Conservation (phyloP, 495 filamentous ascomycete species). For the Neurospora hispaniola region DNA sequence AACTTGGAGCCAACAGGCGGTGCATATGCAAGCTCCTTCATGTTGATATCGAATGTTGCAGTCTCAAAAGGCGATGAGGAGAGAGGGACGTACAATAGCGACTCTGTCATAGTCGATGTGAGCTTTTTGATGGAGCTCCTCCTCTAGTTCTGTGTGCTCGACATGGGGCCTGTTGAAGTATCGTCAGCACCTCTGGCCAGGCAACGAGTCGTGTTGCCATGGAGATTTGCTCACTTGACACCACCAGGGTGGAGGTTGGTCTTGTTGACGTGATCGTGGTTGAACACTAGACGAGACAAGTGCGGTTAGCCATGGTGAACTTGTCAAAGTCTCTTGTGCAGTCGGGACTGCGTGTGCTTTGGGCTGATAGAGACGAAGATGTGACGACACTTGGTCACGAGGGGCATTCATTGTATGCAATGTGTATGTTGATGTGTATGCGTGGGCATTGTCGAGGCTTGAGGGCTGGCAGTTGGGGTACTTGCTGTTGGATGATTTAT, state of each 20-base stretch:
- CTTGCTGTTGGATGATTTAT: constrained; percentile 31
- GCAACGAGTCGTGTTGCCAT: constrained; percentile 12
- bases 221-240: constrained; percentile 61
- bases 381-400: not conserved
- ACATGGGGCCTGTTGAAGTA: constrained; percentile 51
- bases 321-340: constrained; percentile 33
- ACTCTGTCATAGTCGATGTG: constrained; percentile 99
- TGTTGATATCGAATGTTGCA: not conserved
- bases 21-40: not conserved
- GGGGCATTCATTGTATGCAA: not conserved
- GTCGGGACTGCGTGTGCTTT: constrained; percentile 10
- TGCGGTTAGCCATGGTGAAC: not conserved
- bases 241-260: constrained; percentile 80
- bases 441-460: not conserved
- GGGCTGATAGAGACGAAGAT: not conserved
- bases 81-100: constrained; percentile 56
- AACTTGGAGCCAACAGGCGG: not conserved
- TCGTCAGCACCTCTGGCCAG: constrained; percentile 2
- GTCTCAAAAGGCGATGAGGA: not conserved
- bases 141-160: constrained; percentile 90
- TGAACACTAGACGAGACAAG: constrained; percentile 48
- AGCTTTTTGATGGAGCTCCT: constrained; percentile 94
- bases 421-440: not conserved
- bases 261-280: constrained; percentile 64
- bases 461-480: constrained; percentile 1